These are phyloP conservation scores for Fusarium sp. DNA, from an alignment of 2,329 filamentous ascomycete genomes.

Conservation along the genomic window DNA sequence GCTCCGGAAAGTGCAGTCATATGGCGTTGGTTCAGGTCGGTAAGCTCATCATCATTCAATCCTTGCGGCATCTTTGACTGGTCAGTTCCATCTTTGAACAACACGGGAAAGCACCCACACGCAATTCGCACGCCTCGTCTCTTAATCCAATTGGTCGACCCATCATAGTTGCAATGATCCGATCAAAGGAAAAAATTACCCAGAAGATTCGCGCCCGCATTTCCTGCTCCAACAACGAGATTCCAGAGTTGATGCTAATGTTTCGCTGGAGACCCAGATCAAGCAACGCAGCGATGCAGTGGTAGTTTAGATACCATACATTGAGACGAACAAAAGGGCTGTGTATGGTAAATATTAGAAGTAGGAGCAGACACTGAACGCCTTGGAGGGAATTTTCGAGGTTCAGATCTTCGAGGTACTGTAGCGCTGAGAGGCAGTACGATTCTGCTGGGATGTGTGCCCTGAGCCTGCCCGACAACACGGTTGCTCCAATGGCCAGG, in stretches of 20 bases:
- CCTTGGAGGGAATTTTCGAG: slow-evolving; percentile 65
- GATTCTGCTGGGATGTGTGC: slow-evolving; percentile 63
- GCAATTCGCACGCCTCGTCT: slow-evolving; percentile 69
- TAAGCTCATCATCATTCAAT: slow-evolving; percentile 43
- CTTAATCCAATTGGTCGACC: slow-evolving; percentile 69
- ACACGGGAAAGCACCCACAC: slow-evolving; percentile 49
- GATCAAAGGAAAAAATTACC: slow-evolving; percentile 67
- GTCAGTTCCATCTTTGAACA: slow-evolving; percentile 28
- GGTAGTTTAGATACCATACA: slow-evolving; percentile 70
- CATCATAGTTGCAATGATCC: slow-evolving; percentile 69
- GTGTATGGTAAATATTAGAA: slow-evolving; percentile 66
- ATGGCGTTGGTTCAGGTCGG: background rate
- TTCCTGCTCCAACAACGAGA: slow-evolving; percentile 66
- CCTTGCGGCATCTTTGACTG: slow-evolving; percentile 48
- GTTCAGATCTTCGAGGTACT: slow-evolving; percentile 62
- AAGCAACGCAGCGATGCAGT: slow-evolving; percentile 66
- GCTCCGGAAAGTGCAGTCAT: background rate
- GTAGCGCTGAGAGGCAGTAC: slow-evolving; percentile 65
- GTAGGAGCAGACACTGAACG: slow-evolving; percentile 63
- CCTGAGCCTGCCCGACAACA: slow-evolving; percentile 61
- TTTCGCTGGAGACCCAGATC: slow-evolving; percentile 68
- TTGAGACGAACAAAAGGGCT: slow-evolving; percentile 65
- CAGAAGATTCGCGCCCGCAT: slow-evolving; percentile 71
- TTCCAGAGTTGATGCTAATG: slow-evolving; percentile 58
- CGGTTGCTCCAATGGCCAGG: slow-evolving; percentile 64